Base-by-base conservation (phyloP, 805 yeast genomes). In the Starmerella vaccinii region DNA sequence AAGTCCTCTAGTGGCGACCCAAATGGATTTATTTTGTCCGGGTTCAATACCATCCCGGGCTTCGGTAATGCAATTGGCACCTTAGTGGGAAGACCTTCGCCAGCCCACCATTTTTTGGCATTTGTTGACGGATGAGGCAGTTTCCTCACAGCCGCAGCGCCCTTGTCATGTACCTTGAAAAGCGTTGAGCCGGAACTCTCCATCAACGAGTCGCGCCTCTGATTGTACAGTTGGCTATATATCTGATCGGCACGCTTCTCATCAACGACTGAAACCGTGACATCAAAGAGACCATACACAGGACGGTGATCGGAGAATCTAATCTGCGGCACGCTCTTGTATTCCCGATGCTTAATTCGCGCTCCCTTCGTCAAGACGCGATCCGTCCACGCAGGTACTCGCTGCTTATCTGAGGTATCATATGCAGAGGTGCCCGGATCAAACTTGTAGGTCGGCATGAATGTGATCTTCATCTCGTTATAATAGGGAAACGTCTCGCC, bases 341-440 rank as follows among this genome's bases (percentile, higher is more conserved):
- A 92, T 43, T 86, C 92, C 37, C 71, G 67, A 38, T 88, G 60
- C 45, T 49, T 50, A 18, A 58, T 33, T 16, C 68, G 68, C 4
- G 70, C 64, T 34, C 94, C 87, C 52, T 74, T 72, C 60, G 74
- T 81, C 44, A 90, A 68, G 49, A 86, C 82, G 61, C 98, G 72
- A 65, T 90, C 98, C 0, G 97, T 90, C 97, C 97, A 90, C 0
- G 96, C 83, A 1, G 98, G 98, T 4, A 85, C 81, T 59, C 98
- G 75, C 55, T 82, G 90, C 64, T 90, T 90, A 59, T 90, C 98
- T 10, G 95, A 82, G 1, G 94, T 74, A 64, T 90, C 97, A 63
- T 89, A 92, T 18, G 65, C 69, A 45, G 77, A 74, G 0, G 95
- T 82, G 3, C 90, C 92, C 55, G 83, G 82, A 64, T 90, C 95